Evolutionary conservation across 2,329 filamentous ascomycete genomes (phyloP).

Genomic region (Simplicillium sp.): DNA sequence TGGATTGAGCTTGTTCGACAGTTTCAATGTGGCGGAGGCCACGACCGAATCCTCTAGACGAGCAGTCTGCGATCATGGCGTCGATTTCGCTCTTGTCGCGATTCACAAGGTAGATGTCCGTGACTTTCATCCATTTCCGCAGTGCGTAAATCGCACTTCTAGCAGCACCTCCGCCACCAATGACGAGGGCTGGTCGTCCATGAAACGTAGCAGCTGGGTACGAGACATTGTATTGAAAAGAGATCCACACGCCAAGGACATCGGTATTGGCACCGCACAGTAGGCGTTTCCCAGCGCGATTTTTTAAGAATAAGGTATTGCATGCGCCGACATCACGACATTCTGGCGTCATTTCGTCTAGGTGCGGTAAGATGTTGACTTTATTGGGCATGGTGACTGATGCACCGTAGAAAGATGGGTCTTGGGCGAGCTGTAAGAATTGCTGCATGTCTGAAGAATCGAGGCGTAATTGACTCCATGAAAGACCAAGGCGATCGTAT

Average conservation of each 20-base stretch:
- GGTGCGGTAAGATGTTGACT: conserved; percentile 61
- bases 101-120: conserved; percentile 68
- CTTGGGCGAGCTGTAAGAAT: conserved; percentile 41
- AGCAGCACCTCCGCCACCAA: conserved; percentile 73
- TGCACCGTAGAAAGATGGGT: conserved; percentile 57
- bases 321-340: conserved; percentile 65
- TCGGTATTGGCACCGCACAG: conserved; percentile 75
- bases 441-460: conserved; percentile 39
- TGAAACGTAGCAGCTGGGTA: conserved; percentile 38
- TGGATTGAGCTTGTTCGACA: conserved; percentile 45
- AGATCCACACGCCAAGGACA: conserved; percentile 66
- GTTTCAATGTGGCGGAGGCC: conserved; percentile 52
- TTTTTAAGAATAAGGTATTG: conserved; percentile 66
- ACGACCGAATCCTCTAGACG: conserved; percentile 46
- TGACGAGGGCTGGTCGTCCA: conserved; percentile 57
- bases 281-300: conserved; percentile 35
- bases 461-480: conserved; percentile 42
- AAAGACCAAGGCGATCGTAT: conserved; percentile 38
- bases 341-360: conserved; percentile 66
- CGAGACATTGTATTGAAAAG: conserved; percentile 49
- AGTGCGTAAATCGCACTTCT: conserved; percentile 69
- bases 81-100: conserved; percentile 59
- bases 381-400: conserved; percentile 82
- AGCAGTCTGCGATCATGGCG: conserved; percentile 57
- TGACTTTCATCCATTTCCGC: conserved; percentile 57